phyloP scores from a whole-genome alignment of 257 asterid genomes.

The Craterostigma plantagineum region DNA sequence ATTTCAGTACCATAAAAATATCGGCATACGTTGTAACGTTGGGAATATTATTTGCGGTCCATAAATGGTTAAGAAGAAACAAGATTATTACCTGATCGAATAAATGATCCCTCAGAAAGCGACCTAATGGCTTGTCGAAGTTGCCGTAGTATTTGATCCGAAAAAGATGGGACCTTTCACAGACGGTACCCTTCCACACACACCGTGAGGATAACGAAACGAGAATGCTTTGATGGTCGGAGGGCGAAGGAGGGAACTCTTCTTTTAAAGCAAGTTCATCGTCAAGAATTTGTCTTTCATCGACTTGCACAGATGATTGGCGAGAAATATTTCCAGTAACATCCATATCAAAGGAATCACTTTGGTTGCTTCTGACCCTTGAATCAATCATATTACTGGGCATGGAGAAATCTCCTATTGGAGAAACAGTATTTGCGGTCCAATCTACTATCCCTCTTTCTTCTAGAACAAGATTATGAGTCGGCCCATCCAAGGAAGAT shows the following conservation, averaged over 20 bases:
- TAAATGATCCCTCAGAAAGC: conserved; percentile 73
- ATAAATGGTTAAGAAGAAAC: no score
- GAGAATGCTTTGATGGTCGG: conserved; percentile 85
- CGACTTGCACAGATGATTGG: conserved; percentile 19
- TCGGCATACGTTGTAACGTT: no score
- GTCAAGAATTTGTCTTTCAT: conserved; percentile 19
- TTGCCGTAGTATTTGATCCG: conserved; percentile 83
- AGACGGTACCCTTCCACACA: conserved; percentile 91
- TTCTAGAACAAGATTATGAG: conserved; percentile 15
- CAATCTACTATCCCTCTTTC: conserved; percentile 15
- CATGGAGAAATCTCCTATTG: no score
- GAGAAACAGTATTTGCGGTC: conserved; percentile 13
- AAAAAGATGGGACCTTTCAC: conserved; percentile 80
- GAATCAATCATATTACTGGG: no score
- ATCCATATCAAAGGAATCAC: conserved; percentile 16
- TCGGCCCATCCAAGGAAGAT: conserved; percentile 17
- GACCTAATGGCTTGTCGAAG: conserved; percentile 91
- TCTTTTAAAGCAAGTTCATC: conserved; percentile 38
- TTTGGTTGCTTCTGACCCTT: no score
- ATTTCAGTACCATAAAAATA: no score
- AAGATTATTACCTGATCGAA: conserved; percentile 77
- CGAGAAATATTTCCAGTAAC: conserved; percentile 12
- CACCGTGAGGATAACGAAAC: conserved; percentile 86
- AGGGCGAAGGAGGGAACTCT: conserved; percentile 73
- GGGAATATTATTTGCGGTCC: no score